Percentiles rank a stretch among this genome's conserved stretches.
Conservation (phyloP, 352 stramenopile species). For the Halophytophthora polymorphica region DNA sequence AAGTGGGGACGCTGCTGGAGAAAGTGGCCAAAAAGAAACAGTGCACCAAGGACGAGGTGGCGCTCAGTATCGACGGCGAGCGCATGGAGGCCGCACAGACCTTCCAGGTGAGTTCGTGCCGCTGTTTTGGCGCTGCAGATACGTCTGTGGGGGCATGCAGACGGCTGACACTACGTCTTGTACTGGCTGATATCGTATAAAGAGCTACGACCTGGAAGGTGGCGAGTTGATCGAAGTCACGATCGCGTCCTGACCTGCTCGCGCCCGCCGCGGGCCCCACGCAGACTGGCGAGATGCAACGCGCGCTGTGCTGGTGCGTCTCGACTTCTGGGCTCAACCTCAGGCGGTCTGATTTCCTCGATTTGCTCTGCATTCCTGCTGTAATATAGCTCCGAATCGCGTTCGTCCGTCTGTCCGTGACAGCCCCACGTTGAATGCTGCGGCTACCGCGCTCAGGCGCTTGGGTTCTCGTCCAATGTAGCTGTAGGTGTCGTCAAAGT, state of each 20-base stretch:
- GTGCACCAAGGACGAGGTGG: slow-evolving; percentile 23
- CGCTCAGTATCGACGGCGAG: slow-evolving; percentile 52
- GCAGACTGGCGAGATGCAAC: too few species aligned
- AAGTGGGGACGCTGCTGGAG: slow-evolving; percentile 39
- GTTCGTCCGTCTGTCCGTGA: too few species aligned
- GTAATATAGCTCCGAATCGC: too few species aligned
- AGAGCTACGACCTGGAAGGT: slow-evolving; percentile 71
- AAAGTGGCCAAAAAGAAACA: slow-evolving; percentile 26
- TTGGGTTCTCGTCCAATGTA: neutral
- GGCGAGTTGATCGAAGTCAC: slow-evolving; percentile 66
- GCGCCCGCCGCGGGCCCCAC: too few species aligned
- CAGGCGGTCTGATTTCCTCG: too few species aligned
- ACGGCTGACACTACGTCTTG: slow-evolving; percentile 2
- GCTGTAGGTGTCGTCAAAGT: neutral
- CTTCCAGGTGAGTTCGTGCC: slow-evolving; percentile 37
- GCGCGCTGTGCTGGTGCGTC: too few species aligned
- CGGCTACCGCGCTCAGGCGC: neutral
- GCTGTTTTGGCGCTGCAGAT: neutral
- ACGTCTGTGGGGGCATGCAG: neutral
- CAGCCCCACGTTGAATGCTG: neutral
- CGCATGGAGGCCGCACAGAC: slow-evolving; percentile 35
- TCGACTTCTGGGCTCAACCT: too few species aligned
- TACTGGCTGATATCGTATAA: slow-evolving; percentile 4
- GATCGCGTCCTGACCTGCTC: slow-evolving; percentile 24
- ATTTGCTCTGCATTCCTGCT: too few species aligned